Conservation (phyloP, 371 early-diverging fungal species). For the Mortierella polycephala region DNA sequence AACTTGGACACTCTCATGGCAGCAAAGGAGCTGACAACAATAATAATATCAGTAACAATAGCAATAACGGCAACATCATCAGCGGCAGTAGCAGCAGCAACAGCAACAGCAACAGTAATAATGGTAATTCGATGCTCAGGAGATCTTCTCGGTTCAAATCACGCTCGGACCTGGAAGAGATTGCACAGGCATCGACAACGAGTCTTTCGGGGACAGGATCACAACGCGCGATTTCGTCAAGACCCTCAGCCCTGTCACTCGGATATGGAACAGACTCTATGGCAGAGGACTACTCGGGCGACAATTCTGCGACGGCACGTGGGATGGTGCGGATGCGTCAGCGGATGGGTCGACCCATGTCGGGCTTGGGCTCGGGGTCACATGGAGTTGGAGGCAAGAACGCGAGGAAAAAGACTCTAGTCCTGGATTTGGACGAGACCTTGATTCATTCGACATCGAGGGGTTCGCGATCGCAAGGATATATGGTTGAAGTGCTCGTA, state of each 20-base stretch:
- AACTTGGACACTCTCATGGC: constrained; percentile 18
- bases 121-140: constrained; percentile 34
- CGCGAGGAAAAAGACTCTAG: constrained; percentile 80
- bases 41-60: constrained; percentile 1
- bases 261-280: constrained; percentile 53
- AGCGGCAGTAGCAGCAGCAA: constrained; percentile 7
- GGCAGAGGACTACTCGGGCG: constrained; percentile 49
- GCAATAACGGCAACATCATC: constrained; percentile 5
- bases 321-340: constrained; percentile 31
- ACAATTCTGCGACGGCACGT: constrained; percentile 25
- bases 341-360: constrained; percentile 37
- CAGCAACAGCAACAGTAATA: constrained; percentile 9
- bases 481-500: constrained; percentile 91
- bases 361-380: constrained; percentile 24
- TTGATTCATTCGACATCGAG: constrained; percentile 93
- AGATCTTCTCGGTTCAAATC: constrained; percentile 52
- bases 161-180: constrained; percentile 47
- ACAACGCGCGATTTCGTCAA: neutral
- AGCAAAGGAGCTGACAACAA: neutral
- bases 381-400: constrained; percentile 22
- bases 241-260: neutral
- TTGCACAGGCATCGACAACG: constrained; percentile 38
- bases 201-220: neutral
- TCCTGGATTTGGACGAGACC: constrained; percentile 97
- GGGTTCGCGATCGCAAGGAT: constrained; percentile 71